Evolutionary conservation across 164 flowering plant species (phyloP), one percentile per base, ranked within the genome.

Genomic region (Buxus sempervirens): DNA sequence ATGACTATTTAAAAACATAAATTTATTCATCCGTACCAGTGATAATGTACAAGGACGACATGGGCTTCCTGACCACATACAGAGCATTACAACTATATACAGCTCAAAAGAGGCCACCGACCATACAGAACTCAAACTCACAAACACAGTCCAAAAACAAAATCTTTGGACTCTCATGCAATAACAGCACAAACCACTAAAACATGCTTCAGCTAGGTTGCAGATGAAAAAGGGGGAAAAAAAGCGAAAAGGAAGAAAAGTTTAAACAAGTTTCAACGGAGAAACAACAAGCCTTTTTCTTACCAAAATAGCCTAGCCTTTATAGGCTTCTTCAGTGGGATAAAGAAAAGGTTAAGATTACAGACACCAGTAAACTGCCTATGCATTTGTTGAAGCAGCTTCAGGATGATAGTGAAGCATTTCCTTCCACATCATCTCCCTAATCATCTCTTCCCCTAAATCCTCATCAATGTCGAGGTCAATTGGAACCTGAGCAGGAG

Each of bases 391-490:
- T 42, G 70, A 58, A 26, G 78, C 78, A 71, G 84, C 87, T 78
- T 90, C 93, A 3, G 97, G 98, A 73, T 93, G 98, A 81, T 89
- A 89, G 61, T 87, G 86, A 59, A 88, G 82, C 76, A 91, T 91
- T 76, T 93, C 98, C 51, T 55, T 71, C 96, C 89, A 88, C 91
- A 93, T 93, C 91, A 82, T 77, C 73, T 93, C 96, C 72, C 97
- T 81, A 62, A 93, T 93, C 84, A 72, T 80, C 48, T 82, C 92
- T 73, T 90, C 98, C 24, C 83, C 83, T 5, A 88, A 54, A 63
- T 88, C 87, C 80, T 91, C 98, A 69, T 89, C 89, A 58, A 89
- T 78, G 77, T 93, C 96, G 27, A 93, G 90, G 77, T 92, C 88
- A 54, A 86, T 81, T 12, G 92, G 97, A 22, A 86, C 82, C 71